Percentiles rank a stretch among this genome's conserved stretches.
phyloP scores from a whole-genome alignment of 2,329 filamentous ascomycete genomes.

The Calonectria pteridis region DNA sequence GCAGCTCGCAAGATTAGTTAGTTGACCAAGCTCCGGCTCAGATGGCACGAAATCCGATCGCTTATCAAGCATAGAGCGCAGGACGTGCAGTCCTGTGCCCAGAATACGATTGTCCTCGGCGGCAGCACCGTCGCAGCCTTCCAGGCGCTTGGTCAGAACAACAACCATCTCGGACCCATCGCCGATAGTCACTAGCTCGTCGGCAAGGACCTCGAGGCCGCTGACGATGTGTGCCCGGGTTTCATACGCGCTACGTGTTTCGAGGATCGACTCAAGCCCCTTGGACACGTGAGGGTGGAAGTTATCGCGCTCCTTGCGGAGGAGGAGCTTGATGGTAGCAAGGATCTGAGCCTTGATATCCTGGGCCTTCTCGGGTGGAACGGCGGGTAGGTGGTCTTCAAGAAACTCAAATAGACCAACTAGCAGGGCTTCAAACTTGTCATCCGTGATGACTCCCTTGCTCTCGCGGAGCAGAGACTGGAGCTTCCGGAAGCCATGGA shows the following conservation, averaged over 20 bases:
- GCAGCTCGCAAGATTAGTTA: constrained; percentile 64
- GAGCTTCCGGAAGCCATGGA: constrained; percentile 83
- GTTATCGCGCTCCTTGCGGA: constrained; percentile 74
- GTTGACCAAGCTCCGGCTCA: constrained; percentile 63
- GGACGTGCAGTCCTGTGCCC: constrained; percentile 73
- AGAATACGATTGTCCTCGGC: constrained; percentile 64
- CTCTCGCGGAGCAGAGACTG: constrained; percentile 80
- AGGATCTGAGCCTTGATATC: constrained; percentile 82
- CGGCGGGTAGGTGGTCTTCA: constrained; percentile 68
- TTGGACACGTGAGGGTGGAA: constrained; percentile 77
- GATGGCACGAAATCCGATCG: constrained; percentile 61
- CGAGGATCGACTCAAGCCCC: constrained; percentile 75
- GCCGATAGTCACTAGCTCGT: constrained; percentile 77
- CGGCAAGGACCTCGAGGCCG: constrained; percentile 79
- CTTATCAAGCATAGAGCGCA: constrained; percentile 70
- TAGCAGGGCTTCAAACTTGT: constrained; percentile 77
- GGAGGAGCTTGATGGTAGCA: constrained; percentile 78
- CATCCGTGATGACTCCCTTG: constrained; percentile 72
- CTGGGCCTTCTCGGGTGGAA: constrained; percentile 73
- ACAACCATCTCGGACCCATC: constrained; percentile 71
- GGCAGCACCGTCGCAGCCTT: constrained; percentile 54
- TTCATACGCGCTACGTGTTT: constrained; percentile 75
- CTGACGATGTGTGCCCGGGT: constrained; percentile 78
- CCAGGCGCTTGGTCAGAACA: constrained; percentile 64
- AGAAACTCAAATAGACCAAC: constrained; percentile 79